Conservation (phyloP, 2,329 filamentous ascomycete genomes). For the Escovopsis sp. region DNA sequence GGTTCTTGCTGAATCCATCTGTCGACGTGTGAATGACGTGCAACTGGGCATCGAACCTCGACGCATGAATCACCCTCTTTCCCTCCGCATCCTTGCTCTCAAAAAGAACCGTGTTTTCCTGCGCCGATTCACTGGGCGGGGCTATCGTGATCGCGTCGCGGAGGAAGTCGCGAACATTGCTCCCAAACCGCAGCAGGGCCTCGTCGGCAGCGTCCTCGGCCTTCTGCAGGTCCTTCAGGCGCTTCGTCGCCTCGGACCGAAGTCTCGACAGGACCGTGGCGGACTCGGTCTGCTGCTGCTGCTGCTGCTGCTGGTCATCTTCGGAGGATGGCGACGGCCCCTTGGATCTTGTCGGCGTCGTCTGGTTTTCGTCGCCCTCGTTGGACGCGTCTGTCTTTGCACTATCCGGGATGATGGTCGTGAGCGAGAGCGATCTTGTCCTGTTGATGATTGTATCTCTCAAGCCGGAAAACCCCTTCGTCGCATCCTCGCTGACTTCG, state of each 20-base stretch:
- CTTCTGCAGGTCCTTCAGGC: conserved; percentile 75
- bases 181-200: conserved; percentile 79
- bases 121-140: conserved; percentile 44
- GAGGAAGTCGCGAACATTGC: conserved; percentile 78
- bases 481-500: conserved; percentile 65
- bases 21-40: conserved; percentile 83
- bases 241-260: conserved; percentile 61
- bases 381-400: conserved; percentile 15
- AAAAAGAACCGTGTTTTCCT: conserved; percentile 59
- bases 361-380: conserved; percentile 22
- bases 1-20: conserved; percentile 73
- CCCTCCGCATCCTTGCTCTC: conserved; percentile 85
- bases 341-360: conserved; percentile 31
- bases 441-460: conserved; percentile 53
- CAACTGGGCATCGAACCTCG: conserved; percentile 85
- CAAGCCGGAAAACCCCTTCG: conserved; percentile 62
- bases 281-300: conserved; percentile 34
- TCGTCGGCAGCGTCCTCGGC: conserved; percentile 96
- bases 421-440: conserved; percentile 59
- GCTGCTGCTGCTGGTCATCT: conserved; percentile 9
- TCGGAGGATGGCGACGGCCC: conserved; percentile 18
- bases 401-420: conserved; percentile 18
- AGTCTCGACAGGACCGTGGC: conserved; percentile 68
- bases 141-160: conserved; percentile 81
- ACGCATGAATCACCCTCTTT: conserved; percentile 88